Evolutionary conservation across 2,329 filamentous ascomycete genomes (phyloP), one percentile per base, ranked within the genome.

Genomic region (Colletotrichum lupini): DNA sequence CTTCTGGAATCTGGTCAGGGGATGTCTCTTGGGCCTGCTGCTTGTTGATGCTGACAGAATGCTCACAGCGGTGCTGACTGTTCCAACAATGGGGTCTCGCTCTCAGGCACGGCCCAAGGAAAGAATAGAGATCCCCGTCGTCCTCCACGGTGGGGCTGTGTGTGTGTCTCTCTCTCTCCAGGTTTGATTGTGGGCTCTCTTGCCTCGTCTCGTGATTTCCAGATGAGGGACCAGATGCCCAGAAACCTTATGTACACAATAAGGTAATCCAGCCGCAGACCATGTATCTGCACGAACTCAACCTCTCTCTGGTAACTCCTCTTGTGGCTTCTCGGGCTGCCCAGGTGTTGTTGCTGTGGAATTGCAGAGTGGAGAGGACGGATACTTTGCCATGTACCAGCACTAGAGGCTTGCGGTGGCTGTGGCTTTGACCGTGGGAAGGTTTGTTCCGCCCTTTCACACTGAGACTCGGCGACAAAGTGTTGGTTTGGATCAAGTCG

Each of bases 391-490:
- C 37, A 42, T 42, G 42, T n/a, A 49, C 35, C 22, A 30, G 28
- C 22, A 56, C 55, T 57, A 35, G 32, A 46, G 32, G 46, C 46
- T 57, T 24, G 57, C 26, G 66, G 32, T 59, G 59, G 30, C 26
- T 26, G 59, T 58, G 32, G 32, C 66, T 65, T 69, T 35, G 70
- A 42, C 65, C 42, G 66, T 30, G 70, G 24, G 16, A 35, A 73
- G 55, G 60, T 42, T 42, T 22, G 64, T 53, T 60, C 60, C 57
- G 49, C 46, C 60, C 35, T 73, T 70, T 70, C 60, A 70, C 56
- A n/a, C 26, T 57, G 60, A 65, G 55, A 35, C 32, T 70, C 22
- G 1, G 32, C 12, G 32, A 35, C 32, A 35, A 35, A 26, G 57
- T 61, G 49, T 56, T 61, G 67, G 26, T 53, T 61, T 49, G 22